Conservation (phyloP, 495 filamentous ascomycete species). For the Lasiosphaeriaceae sp. region DNA sequence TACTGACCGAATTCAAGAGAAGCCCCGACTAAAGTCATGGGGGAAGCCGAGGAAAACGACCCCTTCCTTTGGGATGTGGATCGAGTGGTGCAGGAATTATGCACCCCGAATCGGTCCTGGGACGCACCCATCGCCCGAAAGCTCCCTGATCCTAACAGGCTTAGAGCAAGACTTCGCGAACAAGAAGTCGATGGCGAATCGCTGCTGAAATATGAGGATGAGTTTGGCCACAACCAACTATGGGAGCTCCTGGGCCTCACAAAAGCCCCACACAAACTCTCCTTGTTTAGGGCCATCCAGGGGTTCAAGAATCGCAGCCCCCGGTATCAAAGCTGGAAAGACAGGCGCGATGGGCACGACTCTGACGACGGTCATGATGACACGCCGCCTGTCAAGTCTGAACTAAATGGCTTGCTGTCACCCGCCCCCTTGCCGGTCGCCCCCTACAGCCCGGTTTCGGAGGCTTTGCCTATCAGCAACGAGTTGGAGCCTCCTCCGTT, state of each 20-base stretch:
- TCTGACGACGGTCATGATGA: not conserved
- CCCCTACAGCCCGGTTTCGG: too few relatives aligned
- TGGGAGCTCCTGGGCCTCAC: conserved; percentile 30
- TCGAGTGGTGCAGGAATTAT: conserved; percentile 61
- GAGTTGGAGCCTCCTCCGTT: too few relatives aligned
- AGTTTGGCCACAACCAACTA: conserved; percentile 17
- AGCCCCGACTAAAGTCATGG: conserved; percentile 16
- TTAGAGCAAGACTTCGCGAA: conserved; percentile 54
- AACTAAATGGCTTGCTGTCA: too few relatives aligned
- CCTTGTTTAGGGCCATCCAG: conserved; percentile 26
- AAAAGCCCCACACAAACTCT: conserved; percentile 31
- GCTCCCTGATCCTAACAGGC: conserved; percentile 45
- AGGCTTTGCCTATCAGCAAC: too few relatives aligned
- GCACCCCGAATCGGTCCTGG: conserved; percentile 48
- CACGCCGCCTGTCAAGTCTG: not conserved
- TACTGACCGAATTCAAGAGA: not conserved
- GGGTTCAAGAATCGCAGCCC: conserved; percentile 29
- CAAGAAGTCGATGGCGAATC: conserved; percentile 59
- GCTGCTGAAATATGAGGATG: conserved; percentile 47
- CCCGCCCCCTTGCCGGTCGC: too few relatives aligned
- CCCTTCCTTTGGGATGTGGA: conserved; percentile 67
- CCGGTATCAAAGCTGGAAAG: conserved; percentile 27
- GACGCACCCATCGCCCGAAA: conserved; percentile 22
- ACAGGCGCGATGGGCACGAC: conserved; percentile 2
- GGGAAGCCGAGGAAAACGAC: conserved; percentile 38